Percentiles rank a stretch among this genome's conserved stretches.
phyloP scores from a whole-genome alignment of 2,329 filamentous ascomycete genomes.

The Epicoccum sorghinum region DNA sequence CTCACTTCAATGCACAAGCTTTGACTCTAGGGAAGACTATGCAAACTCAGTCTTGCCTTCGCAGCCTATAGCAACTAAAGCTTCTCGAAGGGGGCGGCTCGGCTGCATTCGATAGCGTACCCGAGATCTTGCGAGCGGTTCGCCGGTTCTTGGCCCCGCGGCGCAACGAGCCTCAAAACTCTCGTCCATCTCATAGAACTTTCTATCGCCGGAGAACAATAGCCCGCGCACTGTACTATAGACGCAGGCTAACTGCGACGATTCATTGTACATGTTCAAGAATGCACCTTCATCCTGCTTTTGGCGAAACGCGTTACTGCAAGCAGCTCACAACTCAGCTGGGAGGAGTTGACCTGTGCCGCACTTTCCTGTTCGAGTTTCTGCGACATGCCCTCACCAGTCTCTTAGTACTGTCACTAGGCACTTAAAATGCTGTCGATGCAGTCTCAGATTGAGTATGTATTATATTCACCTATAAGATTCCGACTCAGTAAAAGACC shows the following conservation, averaged over 20 bases:
- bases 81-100: neutral
- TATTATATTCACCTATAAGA: slow-evolving; percentile 18
- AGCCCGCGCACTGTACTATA: no score
- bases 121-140: slow-evolving; percentile 1
- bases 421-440: neutral
- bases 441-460: neutral
- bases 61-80: neutral
- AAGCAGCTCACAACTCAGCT: no score
- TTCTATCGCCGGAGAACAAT: no score
- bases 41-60: neutral
- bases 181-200: neutral
- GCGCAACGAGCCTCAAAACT: neutral
- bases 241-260: no score
- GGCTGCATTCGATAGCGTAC: slow-evolving; percentile 5
- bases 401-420: neutral
- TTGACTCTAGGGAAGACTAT: neutral
- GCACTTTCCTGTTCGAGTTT: neutral
- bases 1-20: neutral
- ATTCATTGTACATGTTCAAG: no score
- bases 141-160: slow-evolving; percentile 1
- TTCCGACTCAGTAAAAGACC: slow-evolving; percentile 5
- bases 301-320: no score
- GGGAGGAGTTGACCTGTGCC: neutral
- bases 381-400: neutral
- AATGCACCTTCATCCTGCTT: no score